Evolutionary conservation across 2,329 filamentous ascomycete species (phyloP), one percentile per base, ranked within the genome.

Genomic region (Diaporthe longicolla): DNA sequence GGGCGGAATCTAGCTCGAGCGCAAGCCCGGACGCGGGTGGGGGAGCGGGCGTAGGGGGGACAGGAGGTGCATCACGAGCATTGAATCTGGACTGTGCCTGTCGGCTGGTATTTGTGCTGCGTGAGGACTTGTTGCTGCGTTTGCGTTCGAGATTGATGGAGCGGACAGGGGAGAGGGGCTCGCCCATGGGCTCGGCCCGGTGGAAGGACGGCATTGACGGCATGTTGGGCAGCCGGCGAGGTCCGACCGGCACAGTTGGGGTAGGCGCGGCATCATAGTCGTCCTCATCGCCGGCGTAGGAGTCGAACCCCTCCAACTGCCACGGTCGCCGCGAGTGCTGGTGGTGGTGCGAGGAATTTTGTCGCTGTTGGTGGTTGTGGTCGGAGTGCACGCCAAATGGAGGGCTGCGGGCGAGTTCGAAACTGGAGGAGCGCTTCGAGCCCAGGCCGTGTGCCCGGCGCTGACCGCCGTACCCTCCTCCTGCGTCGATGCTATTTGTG

Each of bases 251-350:
- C 48, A 98, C 88, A 37, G 92, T 95, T 7, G 96, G 96, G 50
- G 93, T 96, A 19, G 96, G 95, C 35, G 95, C 95, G 69, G 95
- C 93, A 81, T 97, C 93, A 83, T 93, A 91, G 78, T 93, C 90
- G 78, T 88, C 86, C 78, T 93, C 90, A 77, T 88, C 86, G 76
- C 77, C 80, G 76, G 88, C 83, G 77, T 87, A 87, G 73, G 83
- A 84, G 77, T 85, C 86, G 73, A 86, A 83, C 75, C 87, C 86
- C 57, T 89, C 87, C 75, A 86, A 80, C 76, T 87, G 85, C 84
- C 87, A 88, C 63, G 80, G 79, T 70, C 78, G 76, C 68, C 71
- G 45, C 24, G 75, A 77, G 13, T 75, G 73, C n/a, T 77, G 77
- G 77, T 76, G 74, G 8, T 63, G 26, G n/a, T 55, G 40, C 10